These are phyloP conservation scores for Ceratobasidium sp. DNA, from an alignment of 1,284 basidiomycete species.

Conservation along the genomic window DNA sequence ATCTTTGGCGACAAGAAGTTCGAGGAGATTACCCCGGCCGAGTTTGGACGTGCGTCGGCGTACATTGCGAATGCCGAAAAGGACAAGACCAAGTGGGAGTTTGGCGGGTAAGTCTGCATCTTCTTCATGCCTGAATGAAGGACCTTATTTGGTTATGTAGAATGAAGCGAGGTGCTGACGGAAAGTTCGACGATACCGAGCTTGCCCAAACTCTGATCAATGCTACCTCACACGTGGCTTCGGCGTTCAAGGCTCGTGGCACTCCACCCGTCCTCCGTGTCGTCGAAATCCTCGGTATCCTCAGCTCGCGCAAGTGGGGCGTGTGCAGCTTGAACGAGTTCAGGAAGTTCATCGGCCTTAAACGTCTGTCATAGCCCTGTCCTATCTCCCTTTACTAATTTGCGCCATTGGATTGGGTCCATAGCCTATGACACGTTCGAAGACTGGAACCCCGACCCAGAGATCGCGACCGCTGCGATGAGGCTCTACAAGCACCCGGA, in stretches of 20 bases:
- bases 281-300: conserved; percentile 83
- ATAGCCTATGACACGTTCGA: conserved; percentile 47
- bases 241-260: conserved; percentile 77
- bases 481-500: conserved; percentile 76
- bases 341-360: conserved; percentile 76
- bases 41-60: conserved; percentile 46
- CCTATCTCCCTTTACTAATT: neutral
- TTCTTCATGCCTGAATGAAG: conserved; percentile 28
- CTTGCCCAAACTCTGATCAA: conserved; percentile 69
- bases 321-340: conserved; percentile 87
- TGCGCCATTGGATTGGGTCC: neutral
- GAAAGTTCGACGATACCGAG: conserved; percentile 71
- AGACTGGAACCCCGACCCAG: conserved; percentile 53
- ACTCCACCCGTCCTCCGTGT: conserved; percentile 76
- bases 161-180: conserved; percentile 66
- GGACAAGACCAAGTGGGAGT: conserved; percentile 62
- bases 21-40: conserved; percentile 60
- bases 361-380: conserved; percentile 56
- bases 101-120: conserved; percentile 58
- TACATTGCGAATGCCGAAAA: conserved; percentile 1
- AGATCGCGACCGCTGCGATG: conserved; percentile 67
- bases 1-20: conserved; percentile 62
- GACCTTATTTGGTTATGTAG: conserved; percentile 52
- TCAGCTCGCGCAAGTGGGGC: conserved; percentile 79
- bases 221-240: conserved; percentile 71